A percentile compares a stretch with the other conserved stretches of the same genome.
phyloP scores from a whole-genome alignment of 805 yeast genomes.

The Hanseniaspora guilliermondii region DNA sequence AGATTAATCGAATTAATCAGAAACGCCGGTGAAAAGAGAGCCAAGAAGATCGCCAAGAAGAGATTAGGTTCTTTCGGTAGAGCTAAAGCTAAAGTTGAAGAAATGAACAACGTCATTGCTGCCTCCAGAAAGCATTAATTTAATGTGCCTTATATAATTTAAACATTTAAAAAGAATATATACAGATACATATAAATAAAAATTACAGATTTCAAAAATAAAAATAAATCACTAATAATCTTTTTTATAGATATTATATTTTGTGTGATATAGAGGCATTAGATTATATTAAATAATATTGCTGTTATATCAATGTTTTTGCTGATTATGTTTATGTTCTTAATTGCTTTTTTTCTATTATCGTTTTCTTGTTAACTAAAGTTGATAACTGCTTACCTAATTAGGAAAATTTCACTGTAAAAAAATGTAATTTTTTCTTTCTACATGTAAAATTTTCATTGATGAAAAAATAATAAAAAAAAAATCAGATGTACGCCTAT shows the following conservation, averaged over 20 bases:
- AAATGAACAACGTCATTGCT: constrained; percentile 89
- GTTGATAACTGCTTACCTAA: too few relatives aligned
- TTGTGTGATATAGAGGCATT: too few relatives aligned
- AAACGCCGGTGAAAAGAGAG: constrained; percentile 99
- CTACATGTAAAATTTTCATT: too few relatives aligned
- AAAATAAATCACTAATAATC: background rate
- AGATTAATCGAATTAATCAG: constrained; percentile 98
- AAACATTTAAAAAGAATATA: constrained; percentile 1
- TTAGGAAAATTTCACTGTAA: too few relatives aligned
- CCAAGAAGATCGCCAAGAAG: constrained; percentile 99
- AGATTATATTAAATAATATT: too few relatives aligned
- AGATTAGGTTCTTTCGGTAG: constrained; percentile 99
- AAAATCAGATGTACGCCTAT: too few relatives aligned
- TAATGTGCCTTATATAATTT: constrained; percentile 15
- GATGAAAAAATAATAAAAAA: too few relatives aligned
- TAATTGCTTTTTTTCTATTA: too few relatives aligned
- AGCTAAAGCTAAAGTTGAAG: constrained; percentile 99
- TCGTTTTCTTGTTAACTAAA: too few relatives aligned
- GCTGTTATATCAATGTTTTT: too few relatives aligned
- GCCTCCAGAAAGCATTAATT: constrained; percentile 87
- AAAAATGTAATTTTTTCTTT: too few relatives aligned
- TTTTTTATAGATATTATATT: background rate
- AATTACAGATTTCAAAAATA: constrained; percentile 8
- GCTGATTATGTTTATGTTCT: too few relatives aligned
- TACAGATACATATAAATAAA: constrained; percentile 9